phyloP scores from a whole-genome alignment of 768 basidiomycete species.

The Mycena rebaudengoi region DNA sequence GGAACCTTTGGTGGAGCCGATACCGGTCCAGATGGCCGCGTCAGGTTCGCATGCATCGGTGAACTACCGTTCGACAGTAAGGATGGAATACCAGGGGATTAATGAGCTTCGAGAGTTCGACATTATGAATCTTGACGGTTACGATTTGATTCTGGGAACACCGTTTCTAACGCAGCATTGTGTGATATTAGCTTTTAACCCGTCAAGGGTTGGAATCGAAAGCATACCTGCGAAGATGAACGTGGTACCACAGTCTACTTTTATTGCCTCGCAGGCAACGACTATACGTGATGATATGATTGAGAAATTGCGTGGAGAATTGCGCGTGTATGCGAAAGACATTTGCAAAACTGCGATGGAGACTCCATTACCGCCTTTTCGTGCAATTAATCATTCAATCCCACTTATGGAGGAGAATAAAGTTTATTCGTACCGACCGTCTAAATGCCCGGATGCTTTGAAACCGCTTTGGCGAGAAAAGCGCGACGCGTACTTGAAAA shows the following conservation, averaged over 20 bases:
- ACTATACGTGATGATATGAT: conserved; percentile 1
- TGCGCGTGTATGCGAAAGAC: conserved; percentile 17
- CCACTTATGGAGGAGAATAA: conserved; percentile 38
- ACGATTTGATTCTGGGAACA: neutral
- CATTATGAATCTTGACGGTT: neutral
- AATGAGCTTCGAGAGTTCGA: neutral
- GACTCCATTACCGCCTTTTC: conserved; percentile 30
- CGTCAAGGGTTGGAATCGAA: neutral
- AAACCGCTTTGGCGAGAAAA: conserved; percentile 37
- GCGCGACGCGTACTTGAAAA: conserved; percentile 35
- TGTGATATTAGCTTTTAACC: neutral
- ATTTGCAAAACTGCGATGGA: conserved; percentile 25
- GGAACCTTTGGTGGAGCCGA: too few species aligned
- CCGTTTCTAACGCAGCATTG: neutral
- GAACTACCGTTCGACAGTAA: neutral
- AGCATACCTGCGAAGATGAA: too few species aligned
- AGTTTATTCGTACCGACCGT: conserved; percentile 38
- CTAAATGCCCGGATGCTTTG: conserved; percentile 39
- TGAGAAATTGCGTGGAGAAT: conserved; percentile 5
- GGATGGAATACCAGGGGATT: neutral
- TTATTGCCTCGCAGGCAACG: neutral
- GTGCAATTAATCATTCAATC: conserved; percentile 43
- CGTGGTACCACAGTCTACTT: too few species aligned
- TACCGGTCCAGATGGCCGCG: neutral
- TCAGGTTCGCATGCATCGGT: neutral